Evolutionary conservation across 2,329 filamentous ascomycete species (phyloP), one percentile per base, ranked within the genome.

Genomic region (Cladosporium sp.): DNA sequence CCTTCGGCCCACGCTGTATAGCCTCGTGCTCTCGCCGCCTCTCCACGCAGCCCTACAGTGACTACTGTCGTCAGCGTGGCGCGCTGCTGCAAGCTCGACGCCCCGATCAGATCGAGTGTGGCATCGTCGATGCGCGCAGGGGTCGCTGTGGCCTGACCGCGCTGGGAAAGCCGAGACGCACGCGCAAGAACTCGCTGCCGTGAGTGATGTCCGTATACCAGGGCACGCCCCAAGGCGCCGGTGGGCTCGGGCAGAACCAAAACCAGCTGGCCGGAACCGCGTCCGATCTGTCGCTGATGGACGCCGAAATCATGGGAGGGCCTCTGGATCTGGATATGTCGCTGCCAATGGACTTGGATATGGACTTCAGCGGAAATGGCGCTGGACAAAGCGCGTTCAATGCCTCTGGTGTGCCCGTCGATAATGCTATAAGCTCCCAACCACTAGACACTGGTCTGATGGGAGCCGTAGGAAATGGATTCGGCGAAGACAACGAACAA

Each of bases 241-340:
- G 36, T 28, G 34, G 34, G 54, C 45, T 57, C 22, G 55, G 55
- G 15, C 47, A 52, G 49, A 52, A 59, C 56, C 47, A 52, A 50
- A 52, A 59, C 56, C 56, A 70, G 68, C 67, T 71, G 65, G 62
- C 62, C 45, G 64, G 62, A 25, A 62, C 62, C 37, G 59, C 63
- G 34, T 62, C 68, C 37, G 69, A 70, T 62, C 56, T 95, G 72
- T 96, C 90, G 67, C 97, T 92, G 73, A 86, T 89, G 65, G 92
- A 71, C 67, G 70, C 69, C 47, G 63, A 69, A 51, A 67, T 69
- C 61, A 64, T 78, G 60, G 72, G 71, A 56, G 36, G 36, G 3
- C 30, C 42, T 28, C 66, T 78, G 55, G 75, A 80, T 66, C 71
- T 78, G 60, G 74, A 78, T 63, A 74, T 76, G 66, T 73, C 76